phyloP scores from a whole-genome alignment of 768 basidiomycete species.

The Cytidiella melzeri region DNA sequence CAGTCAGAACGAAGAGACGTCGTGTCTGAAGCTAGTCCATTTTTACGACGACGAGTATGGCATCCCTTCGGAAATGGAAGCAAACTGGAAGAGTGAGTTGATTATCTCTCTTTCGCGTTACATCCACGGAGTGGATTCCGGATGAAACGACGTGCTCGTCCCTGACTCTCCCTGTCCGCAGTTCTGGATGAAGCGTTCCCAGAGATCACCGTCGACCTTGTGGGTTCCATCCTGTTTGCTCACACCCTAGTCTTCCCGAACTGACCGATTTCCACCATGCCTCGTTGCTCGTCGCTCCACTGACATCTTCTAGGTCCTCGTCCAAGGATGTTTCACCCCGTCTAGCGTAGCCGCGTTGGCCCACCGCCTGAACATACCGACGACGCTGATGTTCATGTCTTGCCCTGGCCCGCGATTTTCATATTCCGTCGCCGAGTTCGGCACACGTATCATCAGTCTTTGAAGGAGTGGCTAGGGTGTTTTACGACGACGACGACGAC shows the following conservation, averaged over 20 bases:
- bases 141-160: neutral
- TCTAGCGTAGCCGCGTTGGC: slow-evolving; percentile 43
- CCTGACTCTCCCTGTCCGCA: slow-evolving; percentile 12
- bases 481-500: no score
- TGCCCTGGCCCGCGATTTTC: slow-evolving; percentile 45
- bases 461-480: no score
- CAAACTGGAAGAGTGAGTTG: slow-evolving; percentile 53
- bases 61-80: slow-evolving; percentile 65
- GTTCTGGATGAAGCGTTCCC: slow-evolving; percentile 62
- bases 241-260: no score
- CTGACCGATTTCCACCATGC: no score
- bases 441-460: slow-evolving; percentile 43
- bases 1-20: slow-evolving; percentile 61
- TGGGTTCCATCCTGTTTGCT: slow-evolving; percentile 23
- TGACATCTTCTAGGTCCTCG: slow-evolving; percentile 34
- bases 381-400: slow-evolving; percentile 56
- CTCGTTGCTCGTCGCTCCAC: no score
- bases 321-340: slow-evolving; percentile 40
- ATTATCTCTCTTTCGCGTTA: slow-evolving; percentile 14
- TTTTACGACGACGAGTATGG: slow-evolving; percentile 48
- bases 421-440: slow-evolving; percentile 42
- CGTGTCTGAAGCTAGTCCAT: slow-evolving; percentile 62
- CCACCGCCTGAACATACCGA: slow-evolving; percentile 41
- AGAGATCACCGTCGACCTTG: slow-evolving; percentile 56
- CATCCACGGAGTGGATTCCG: slow-evolving; percentile 18